Evolutionary conservation across 129 eudicot genomes (phyloP).

Genomic region (Heracleum sosnowskyi): DNA sequence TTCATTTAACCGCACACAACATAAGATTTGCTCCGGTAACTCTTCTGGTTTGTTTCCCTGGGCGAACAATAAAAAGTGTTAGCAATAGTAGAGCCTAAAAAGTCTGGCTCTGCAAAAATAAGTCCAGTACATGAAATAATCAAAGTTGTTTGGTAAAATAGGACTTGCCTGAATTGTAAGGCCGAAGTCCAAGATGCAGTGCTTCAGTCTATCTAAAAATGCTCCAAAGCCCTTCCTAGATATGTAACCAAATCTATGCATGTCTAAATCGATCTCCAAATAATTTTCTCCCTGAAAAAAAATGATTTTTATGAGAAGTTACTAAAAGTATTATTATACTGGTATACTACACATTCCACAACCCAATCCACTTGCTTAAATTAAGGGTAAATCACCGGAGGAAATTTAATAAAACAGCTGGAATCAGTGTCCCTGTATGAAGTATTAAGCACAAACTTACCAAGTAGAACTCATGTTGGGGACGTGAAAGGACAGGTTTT

Average conservation of each 20-base stretch:
- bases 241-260: slow-evolving; percentile 92
- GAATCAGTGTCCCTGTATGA: background rate
- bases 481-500: slow-evolving; percentile 97
- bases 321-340: background rate
- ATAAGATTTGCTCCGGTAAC: slow-evolving; percentile 89
- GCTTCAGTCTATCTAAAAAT: slow-evolving; percentile 66
- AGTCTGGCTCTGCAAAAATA: background rate
- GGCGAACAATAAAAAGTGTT: slow-evolving; percentile 4
- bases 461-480: slow-evolving; percentile 88
- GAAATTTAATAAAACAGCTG: background rate
- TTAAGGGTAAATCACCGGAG: background rate
- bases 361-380: background rate
- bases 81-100: background rate
- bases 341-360: background rate
- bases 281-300: slow-evolving; percentile 70
- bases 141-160: background rate
- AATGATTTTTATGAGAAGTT: background rate
- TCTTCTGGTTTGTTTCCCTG: slow-evolving; percentile 96
- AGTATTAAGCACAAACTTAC: slow-evolving; percentile 29
- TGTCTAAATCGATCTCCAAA: slow-evolving; percentile 84
- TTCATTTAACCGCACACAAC: slow-evolving; percentile 82
- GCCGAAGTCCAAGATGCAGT: slow-evolving; percentile 79
- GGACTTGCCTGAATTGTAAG: slow-evolving; percentile 80
- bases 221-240: slow-evolving; percentile 90
- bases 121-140: background rate